Base-by-base conservation (phyloP, 495 filamentous ascomycete species). In the Aspergillus carlsbadensis region DNA sequence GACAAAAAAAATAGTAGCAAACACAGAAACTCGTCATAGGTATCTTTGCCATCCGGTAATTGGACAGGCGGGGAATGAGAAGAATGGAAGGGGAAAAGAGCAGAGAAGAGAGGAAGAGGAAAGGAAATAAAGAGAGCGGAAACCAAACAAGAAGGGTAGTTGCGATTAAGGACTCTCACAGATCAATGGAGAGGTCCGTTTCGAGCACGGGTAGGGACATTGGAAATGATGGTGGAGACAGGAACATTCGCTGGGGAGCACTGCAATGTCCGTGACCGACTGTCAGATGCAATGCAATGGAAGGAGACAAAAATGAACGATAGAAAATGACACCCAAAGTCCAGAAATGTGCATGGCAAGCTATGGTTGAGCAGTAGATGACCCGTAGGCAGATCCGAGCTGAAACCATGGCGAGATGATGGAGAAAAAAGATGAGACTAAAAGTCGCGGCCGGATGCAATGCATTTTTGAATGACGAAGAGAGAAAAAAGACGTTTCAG, bases 31-130 rank as follows among this genome's bases (percentile, higher is more conserved):
- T 64, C 64, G 64, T 67, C 65, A 66, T 62, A 72, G 70, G 66
- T 75, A 72, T 73, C 72, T 67, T 73, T 52, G 61, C 66, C 72
- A 65, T 69, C 70, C 62, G 36, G 34, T 20, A 50, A 29, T 64
- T 61, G 61, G 68, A 63, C 64, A 63, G 63, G 61, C 62, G 56
- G 51, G 43, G 52, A 65, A 59, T 45, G 18, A n/a, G n/a, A 59
- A 61, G 39, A 40, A 57, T 10, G 56, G 64, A 60, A 48, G 31
- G 62, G 46, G 51, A 48, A 43, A 57, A 51, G 54, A 55, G 60
- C 48, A 35, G 54, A 8, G 26, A 29, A 29, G 26, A 29, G 26
- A 29, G 8, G n/a, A n/a, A 63, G 46, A 53, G 48, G 37, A 57
- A 51, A 57, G 54, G 60, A 52, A 35, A 54, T 3, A 8, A 29